A percentile compares a stretch with the other conserved stretches of the same genome.
phyloP scores from a whole-genome alignment of 345 rosid species.

The Pelargonium nanum region DNA sequence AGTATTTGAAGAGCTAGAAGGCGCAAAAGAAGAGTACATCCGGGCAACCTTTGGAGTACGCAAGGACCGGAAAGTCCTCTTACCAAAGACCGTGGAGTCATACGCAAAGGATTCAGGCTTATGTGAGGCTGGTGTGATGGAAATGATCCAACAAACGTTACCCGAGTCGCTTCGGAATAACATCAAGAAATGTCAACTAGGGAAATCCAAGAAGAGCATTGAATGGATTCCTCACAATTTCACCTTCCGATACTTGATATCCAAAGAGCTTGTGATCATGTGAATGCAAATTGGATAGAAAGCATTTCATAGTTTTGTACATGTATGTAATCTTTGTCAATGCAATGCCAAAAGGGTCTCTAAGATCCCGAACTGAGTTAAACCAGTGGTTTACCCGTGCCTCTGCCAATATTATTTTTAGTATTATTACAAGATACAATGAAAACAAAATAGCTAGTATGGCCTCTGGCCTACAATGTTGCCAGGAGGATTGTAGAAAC shows the following conservation, averaged over 20 bases:
- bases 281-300: too few species aligned
- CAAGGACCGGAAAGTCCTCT: slow-evolving; percentile 55
- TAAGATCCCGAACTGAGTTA: too few species aligned
- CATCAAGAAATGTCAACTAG: slow-evolving; percentile 42
- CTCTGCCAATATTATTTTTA: too few species aligned
- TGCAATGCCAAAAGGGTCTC: too few species aligned
- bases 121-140: slow-evolving; percentile 40
- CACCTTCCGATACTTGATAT: slow-evolving; percentile 70
- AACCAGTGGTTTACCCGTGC: too few species aligned
- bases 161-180: slow-evolving; percentile 47
- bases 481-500: not conserved
- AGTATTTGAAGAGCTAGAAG: slow-evolving; percentile 69
- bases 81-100: slow-evolving; percentile 74
- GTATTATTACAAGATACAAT: too few species aligned
- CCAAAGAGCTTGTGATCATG: slow-evolving; percentile 68
- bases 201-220: slow-evolving; percentile 54
- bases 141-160: slow-evolving; percentile 54
- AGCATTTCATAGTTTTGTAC: not conserved
- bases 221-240: slow-evolving; percentile 86
- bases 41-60: slow-evolving; percentile 56
- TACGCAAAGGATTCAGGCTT: slow-evolving; percentile 64
- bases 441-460: too few species aligned
- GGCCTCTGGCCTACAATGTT: not conserved
- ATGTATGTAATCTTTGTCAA: slow-evolving; percentile 2
- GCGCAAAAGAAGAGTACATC: slow-evolving; percentile 75